phyloP scores from a whole-genome alignment of 305 asterid species.

The Striga hermonthica region DNA sequence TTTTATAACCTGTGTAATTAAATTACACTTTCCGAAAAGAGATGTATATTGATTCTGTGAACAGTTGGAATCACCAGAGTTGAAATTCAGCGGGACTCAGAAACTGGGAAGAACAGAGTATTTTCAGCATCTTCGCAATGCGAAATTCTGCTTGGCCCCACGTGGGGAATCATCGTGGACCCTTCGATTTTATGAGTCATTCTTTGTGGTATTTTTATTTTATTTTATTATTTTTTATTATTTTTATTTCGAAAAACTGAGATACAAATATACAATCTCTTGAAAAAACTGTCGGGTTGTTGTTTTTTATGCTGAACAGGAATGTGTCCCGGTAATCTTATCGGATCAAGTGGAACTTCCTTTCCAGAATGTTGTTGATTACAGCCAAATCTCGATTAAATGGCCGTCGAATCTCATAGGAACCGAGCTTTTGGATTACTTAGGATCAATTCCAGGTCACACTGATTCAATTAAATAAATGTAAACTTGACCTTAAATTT shows the following conservation, averaged over 20 bases:
- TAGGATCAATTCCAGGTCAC: conserved; percentile 93
- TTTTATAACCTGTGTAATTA: too few species aligned
- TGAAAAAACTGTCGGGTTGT: too few species aligned
- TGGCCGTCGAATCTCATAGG: conserved; percentile 86
- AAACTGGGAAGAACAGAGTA: conserved; percentile 80
- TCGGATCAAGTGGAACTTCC: conserved; percentile 90
- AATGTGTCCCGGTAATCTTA: conserved; percentile 85
- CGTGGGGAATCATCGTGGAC: conserved; percentile 99
- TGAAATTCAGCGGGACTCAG: conserved; percentile 90
- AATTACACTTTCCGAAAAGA: too few species aligned
- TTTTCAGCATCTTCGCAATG: conserved; percentile 85
- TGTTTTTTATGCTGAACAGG: conserved; percentile 49
- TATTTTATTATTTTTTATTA: neutral
- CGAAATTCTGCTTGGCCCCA: conserved; percentile 93
- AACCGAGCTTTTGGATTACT: conserved; percentile 66
- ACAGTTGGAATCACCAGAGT: conserved; percentile 99
- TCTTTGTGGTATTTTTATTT: conserved; percentile 67
- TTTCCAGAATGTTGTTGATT: conserved; percentile 74
- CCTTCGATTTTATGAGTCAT: conserved; percentile 93
- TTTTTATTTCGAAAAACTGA: too few species aligned
- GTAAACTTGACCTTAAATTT: too few species aligned
- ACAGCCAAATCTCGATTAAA: conserved; percentile 74
- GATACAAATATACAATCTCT: too few species aligned
- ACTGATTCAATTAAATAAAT: too few species aligned
- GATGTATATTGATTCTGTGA: conserved; percentile 56